phyloP scores from a whole-genome alignment of 2,329 filamentous ascomycete species.

The Cucurbitaria berberidis region DNA sequence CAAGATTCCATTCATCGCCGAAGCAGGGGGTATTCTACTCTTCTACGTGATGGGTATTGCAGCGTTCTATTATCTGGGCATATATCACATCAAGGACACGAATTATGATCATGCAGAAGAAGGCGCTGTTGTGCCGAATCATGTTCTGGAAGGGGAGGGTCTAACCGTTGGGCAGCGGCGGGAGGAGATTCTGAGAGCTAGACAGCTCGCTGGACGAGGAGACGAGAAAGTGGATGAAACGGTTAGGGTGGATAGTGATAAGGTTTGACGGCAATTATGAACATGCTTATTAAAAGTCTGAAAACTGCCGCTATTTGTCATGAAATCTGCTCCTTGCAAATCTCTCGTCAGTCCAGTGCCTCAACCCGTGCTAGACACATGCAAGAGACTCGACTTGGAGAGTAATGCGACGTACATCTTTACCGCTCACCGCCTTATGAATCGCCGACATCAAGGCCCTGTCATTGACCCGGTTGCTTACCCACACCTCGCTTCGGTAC shows the following conservation, averaged over 20 bases:
- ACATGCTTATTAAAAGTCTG: background rate
- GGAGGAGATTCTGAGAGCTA: conserved; percentile 9
- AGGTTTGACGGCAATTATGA: background rate
- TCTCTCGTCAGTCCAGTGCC: background rate
- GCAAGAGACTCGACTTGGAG: background rate
- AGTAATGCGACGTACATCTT: background rate
- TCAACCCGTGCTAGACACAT: background rate
- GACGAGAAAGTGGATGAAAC: background rate
- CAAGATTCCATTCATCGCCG: conserved; percentile 37
- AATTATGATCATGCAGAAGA: conserved; percentile 36
- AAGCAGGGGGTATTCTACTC: conserved; percentile 37
- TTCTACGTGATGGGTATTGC: conserved; percentile 37
- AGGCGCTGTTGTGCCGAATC: conserved; percentile 36
- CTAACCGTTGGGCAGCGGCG: conserved; percentile 23
- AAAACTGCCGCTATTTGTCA: background rate
- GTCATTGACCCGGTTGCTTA: background rate
- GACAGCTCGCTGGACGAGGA: background rate
- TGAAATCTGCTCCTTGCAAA: background rate
- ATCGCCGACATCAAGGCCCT: background rate
- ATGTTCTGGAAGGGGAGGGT: conserved; percentile 29
- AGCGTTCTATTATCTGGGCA: conserved; percentile 36
- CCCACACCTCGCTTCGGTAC: background rate
- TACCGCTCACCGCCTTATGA: background rate
- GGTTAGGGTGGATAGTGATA: background rate
- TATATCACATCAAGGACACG: conserved; percentile 39